Evolutionary conservation across 2,329 filamentous ascomycete genomes (phyloP), one percentile per base, ranked within the genome.

Genomic region (Chaetothyriales sp.): DNA sequence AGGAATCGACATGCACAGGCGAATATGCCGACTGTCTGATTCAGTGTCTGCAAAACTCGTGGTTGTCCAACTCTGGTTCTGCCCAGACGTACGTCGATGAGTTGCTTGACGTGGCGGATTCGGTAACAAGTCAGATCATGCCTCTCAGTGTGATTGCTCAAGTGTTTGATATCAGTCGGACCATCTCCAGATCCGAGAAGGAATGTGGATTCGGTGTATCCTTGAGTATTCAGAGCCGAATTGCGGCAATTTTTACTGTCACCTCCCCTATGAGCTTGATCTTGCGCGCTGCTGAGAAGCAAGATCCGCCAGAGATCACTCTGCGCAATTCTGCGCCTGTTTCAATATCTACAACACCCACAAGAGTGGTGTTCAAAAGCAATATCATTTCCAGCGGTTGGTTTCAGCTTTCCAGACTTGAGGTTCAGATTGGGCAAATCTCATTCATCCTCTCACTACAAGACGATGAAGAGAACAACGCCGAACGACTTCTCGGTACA

Each of bases 1-100:
- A 84, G 57, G 77, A 86, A 59, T 75, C 95, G 25, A 74, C 83
- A 47, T 79, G 80, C 12, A 80, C 80, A 53, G 84, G 90, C 49
- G 86, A 94, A 55, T 93, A 88, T 60, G 80, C 89, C 15, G 78
- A 79, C 20, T 81, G 85, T 7, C 74, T 86, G 7, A 71, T 95
- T 12, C 47, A 53, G 6, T 57, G 50, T 32, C 47, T 59, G n/a
- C 52, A 56, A 47, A 3, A 68, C 68, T 0, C 72, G 73, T 0
- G 73, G 81, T 55, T 72, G 5, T 9, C 22, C 2, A 44, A 42
- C 12, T 19, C 15, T 15, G 56, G 62, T 47, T 53, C 61, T 62
- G 43, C 65, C 62, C 57, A 67, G 57, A 51, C 57, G 55, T 59
- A 69, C 57, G 51, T 69, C 53, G 58, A 69, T 48, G 60, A 68